These are phyloP conservation scores for Rusavskia elegans DNA, from an alignment of 495 filamentous ascomycete species.

Conservation along the genomic window DNA sequence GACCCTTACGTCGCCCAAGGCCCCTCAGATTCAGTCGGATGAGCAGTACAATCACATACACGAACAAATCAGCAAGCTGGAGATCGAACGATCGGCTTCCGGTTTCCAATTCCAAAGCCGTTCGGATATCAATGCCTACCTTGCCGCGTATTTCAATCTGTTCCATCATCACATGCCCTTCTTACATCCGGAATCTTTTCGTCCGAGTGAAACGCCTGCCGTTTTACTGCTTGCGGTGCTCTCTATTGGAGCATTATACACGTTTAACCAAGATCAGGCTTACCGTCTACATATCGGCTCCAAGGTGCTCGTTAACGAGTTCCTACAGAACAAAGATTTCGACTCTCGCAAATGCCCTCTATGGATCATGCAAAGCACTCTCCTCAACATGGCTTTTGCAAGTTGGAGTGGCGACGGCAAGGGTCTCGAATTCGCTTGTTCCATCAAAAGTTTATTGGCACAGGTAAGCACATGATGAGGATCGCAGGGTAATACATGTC, in stretches of 20 bases:
- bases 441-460: conserved; percentile 90
- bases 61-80: conserved; percentile 68
- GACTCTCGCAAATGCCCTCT: conserved; percentile 96
- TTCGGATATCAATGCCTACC: conserved; percentile 66
- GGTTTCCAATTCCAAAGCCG: conserved; percentile 76
- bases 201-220: conserved; percentile 57
- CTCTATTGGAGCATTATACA: conserved; percentile 91
- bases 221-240: conserved; percentile 79
- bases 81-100: conserved; percentile 67
- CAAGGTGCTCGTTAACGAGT: conserved; percentile 91
- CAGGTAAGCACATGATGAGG: conserved; percentile 35
- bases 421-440: conserved; percentile 95
- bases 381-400: conserved; percentile 97
- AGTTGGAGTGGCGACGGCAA: conserved; percentile 99
- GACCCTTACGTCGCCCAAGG: conserved; percentile 46
- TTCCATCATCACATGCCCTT: conserved; percentile 97
- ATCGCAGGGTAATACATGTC: neutral
- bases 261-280: conserved; percentile 90
- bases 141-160: conserved; percentile 89
- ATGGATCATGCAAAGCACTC: conserved; percentile 91
- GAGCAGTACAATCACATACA: conserved; percentile 52
- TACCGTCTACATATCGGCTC: conserved; percentile 96
- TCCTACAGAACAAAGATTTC: conserved; percentile 94
- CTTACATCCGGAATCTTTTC: conserved; percentile 85
- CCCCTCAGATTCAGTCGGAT: conserved; percentile 39